Conservation (phyloP, 306 rosid genomes). For the Vigna hirtella region DNA sequence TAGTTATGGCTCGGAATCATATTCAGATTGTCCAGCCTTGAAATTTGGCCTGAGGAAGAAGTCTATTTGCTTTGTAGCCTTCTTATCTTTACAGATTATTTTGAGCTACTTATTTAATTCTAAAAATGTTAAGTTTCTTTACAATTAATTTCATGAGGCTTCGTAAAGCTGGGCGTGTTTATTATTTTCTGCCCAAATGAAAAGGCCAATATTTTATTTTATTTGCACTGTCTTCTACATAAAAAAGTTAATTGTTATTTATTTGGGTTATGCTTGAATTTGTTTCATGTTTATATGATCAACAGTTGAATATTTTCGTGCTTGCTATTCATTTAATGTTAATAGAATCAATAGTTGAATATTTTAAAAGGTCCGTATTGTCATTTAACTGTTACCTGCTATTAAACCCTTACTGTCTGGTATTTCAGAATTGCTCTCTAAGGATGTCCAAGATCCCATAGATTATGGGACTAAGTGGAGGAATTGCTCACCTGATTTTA, state of each 20-base stretch:
- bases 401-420: constrained; percentile 10
- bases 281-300: constrained; percentile 22
- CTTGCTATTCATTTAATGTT: constrained; percentile 25
- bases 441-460: constrained; percentile 58
- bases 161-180: constrained; percentile 28
- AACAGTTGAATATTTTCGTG: constrained; percentile 13
- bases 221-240: constrained; percentile 20
- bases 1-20: constrained; percentile 31
- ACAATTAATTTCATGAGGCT: constrained; percentile 17
- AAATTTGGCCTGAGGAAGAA: constrained; percentile 22
- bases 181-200: constrained; percentile 7
- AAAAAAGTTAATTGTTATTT: constrained; percentile 11
- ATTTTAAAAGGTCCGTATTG: neutral
- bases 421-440: constrained; percentile 59
- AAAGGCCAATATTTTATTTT: constrained; percentile 21
- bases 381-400: constrained; percentile 36
- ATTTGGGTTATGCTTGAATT: constrained; percentile 31
- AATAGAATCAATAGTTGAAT: constrained; percentile 14
- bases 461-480: constrained; percentile 75
- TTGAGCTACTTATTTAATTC: constrained; percentile 11
- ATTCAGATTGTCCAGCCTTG: constrained; percentile 36
- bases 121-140: constrained; percentile 32
- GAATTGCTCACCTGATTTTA: constrained; percentile 58
- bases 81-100: constrained; percentile 29
- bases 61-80: constrained; percentile 11